Conservation (phyloP, 208 protist genomes). For the Blechomonas ayalai region DNA sequence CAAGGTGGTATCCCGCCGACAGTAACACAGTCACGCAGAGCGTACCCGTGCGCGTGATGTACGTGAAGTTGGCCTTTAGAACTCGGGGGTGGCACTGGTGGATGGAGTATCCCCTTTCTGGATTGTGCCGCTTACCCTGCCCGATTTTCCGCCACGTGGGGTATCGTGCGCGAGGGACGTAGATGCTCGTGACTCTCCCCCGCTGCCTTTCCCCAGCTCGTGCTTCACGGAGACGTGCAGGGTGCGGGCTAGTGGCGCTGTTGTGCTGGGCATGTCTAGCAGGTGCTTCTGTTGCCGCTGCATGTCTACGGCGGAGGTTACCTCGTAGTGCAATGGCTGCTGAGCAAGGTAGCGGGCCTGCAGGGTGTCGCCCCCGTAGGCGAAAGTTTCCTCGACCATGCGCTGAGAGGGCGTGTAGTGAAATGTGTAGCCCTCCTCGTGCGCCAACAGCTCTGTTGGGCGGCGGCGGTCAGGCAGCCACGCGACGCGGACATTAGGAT, state of each 20-base stretch:
- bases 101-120: too few species aligned
- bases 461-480: slow-evolving; percentile 19
- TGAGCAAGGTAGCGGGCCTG: slow-evolving; percentile 62
- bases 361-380: slow-evolving; percentile 56
- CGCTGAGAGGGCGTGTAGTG: slow-evolving; percentile 40
- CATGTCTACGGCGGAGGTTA: slow-evolving; percentile 22
- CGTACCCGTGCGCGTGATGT: too few species aligned
- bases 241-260: slow-evolving; percentile 15
- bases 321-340: slow-evolving; percentile 64
- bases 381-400: slow-evolving; percentile 75
- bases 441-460: slow-evolving; percentile 44
- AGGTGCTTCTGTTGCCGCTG: slow-evolving; percentile 3
- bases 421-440: slow-evolving; percentile 71
- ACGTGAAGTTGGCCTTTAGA: too few species aligned
- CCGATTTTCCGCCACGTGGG: too few species aligned
- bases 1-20: too few species aligned
- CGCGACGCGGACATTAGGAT: slow-evolving; percentile 72
- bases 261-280: background rate
- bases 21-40: too few species aligned
- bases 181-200: too few species aligned
- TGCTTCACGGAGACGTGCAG: slow-evolving; percentile 42
- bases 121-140: too few species aligned
- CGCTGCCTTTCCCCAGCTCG: slow-evolving; percentile 17
- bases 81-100: too few species aligned
- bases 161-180: too few species aligned